Base-by-base conservation (phyloP, 163 green algal genomes). In the Chlorella variabilis region DNA sequence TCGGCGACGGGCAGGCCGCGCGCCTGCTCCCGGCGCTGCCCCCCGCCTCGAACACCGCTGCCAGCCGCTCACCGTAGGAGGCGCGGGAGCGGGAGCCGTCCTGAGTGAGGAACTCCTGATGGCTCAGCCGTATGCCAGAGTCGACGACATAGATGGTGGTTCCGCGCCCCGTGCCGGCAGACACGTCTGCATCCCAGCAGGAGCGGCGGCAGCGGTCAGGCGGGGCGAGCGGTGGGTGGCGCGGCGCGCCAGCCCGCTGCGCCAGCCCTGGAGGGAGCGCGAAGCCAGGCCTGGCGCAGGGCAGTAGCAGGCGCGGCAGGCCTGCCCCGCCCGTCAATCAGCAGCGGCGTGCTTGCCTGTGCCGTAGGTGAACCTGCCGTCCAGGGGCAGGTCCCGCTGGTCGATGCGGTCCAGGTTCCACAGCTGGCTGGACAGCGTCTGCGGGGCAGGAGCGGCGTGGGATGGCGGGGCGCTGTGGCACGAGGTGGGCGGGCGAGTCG, bases 61-160 rank as follows among this genome's bases (percentile, higher is more conserved):
- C 25, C 13, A 66, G 33, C 45, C 4, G 20, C 77, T 25, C 65
- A 83, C 77, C 70, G 29, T 77, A 81, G 5, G 74, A 80, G 4
- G 62, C 45, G 62, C 85, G 74, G 0, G 73, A 51, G 18, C 34
- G 17, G 15, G 31, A 41, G 39, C 81, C 81, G 13, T 75, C 67
- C 88, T 90, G 94, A 17, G 56, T 36, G 39, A 83, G 54, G 71
- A 98, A 98, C 90, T 98, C 94, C 75, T 93, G 87, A 80, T 98
- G 94, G 39, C 21, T 84, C 7, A 69, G 48, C 18, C 61, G 82
- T 11, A 98, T 74, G 34, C 94, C 94, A 17, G 79, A 91, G 82
- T 98, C 94, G 23, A 98, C 59, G 4, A 88, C 84, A 75, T 97
- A 98, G 31, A 98, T 90, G 9, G 94, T 97, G n/a, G 93, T 89